Conservation (phyloP, 2,329 filamentous ascomycete genomes). For the Coleophoma cylindrospora region DNA sequence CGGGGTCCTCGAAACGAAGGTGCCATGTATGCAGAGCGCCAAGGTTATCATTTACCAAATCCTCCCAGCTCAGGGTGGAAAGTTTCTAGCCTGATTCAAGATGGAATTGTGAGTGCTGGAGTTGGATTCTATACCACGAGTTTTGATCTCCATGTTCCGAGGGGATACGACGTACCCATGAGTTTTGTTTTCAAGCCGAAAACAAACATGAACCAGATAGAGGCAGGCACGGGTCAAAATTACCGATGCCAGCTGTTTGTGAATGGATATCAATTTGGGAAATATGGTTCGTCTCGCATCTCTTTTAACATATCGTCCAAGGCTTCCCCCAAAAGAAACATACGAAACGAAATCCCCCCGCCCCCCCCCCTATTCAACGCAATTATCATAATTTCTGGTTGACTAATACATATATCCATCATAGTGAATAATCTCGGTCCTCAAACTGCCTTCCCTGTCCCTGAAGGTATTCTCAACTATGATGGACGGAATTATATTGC, state of each 20-base stretch:
- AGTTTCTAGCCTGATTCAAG: conserved; percentile 21
- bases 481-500: conserved; percentile 62
- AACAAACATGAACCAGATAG: conserved; percentile 25
- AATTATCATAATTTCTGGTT: too few species aligned
- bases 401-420: too few species aligned
- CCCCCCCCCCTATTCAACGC: too few species aligned
- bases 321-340: too few species aligned
- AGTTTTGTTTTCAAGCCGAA: conserved; percentile 34
- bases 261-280: conserved; percentile 69
- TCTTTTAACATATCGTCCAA: too few species aligned
- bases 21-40: conserved; percentile 53
- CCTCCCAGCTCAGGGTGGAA: conserved; percentile 40
- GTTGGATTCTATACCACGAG: conserved; percentile 52
- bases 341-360: too few species aligned
- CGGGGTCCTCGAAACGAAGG: conserved; percentile 63
- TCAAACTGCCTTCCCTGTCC: conserved; percentile 64
- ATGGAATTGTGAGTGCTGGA: conserved; percentile 40
- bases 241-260: conserved; percentile 64
- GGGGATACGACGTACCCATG: conserved; percentile 53
- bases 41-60: conserved; percentile 53
- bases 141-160: conserved; percentile 48
- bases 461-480: conserved; percentile 65
- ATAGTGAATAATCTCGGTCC: conserved; percentile 62
- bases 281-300: conserved; percentile 31
- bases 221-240: too few species aligned